These are phyloP conservation scores for Fusarium nelsonii DNA, from an alignment of 2,329 filamentous ascomycete species.

Conservation along the genomic window DNA sequence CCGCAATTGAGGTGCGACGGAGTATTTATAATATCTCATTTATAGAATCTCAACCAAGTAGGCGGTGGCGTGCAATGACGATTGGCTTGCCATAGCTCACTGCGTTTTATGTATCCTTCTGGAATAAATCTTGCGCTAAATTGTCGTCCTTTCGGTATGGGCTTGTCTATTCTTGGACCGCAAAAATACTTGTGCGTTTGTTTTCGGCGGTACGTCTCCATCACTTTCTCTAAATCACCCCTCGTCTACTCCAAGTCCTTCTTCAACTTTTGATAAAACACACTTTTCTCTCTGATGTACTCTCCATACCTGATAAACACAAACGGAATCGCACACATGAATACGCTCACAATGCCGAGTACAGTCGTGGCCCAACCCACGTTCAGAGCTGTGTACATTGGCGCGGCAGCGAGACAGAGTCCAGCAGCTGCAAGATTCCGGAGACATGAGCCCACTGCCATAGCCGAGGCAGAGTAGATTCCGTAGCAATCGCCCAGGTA, in stretches of 20 bases:
- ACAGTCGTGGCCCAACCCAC: constrained; percentile 21
- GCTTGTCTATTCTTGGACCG: too few relatives aligned
- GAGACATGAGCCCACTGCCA: constrained; percentile 8
- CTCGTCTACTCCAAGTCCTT: constrained; percentile 3
- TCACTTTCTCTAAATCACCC: constrained; percentile 7
- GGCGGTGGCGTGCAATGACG: too few relatives aligned
- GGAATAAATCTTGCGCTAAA: too few relatives aligned
- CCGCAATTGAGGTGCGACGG: too few relatives aligned
- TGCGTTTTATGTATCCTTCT: too few relatives aligned
- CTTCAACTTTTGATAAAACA: constrained; percentile 21
- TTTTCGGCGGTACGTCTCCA: not conserved
- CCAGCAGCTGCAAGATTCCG: constrained; percentile 17
- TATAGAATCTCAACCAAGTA: too few relatives aligned
- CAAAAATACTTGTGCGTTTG: too few relatives aligned
- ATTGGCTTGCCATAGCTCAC: too few relatives aligned
- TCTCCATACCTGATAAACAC: constrained; percentile 16
- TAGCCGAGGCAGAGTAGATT: constrained; percentile 14
- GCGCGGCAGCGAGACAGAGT: constrained; percentile 13
- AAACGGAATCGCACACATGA: constrained; percentile 25
- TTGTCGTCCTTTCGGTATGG: too few relatives aligned
- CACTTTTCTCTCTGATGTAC: constrained; percentile 8
- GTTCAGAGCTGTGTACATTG: constrained; percentile 15
- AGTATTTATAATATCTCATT: too few relatives aligned
- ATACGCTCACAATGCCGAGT: not conserved
- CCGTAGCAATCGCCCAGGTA: constrained; percentile 17